phyloP scores from a whole-genome alignment of 2,329 filamentous ascomycete genomes.

The Westerdykella aurantiaca region DNA sequence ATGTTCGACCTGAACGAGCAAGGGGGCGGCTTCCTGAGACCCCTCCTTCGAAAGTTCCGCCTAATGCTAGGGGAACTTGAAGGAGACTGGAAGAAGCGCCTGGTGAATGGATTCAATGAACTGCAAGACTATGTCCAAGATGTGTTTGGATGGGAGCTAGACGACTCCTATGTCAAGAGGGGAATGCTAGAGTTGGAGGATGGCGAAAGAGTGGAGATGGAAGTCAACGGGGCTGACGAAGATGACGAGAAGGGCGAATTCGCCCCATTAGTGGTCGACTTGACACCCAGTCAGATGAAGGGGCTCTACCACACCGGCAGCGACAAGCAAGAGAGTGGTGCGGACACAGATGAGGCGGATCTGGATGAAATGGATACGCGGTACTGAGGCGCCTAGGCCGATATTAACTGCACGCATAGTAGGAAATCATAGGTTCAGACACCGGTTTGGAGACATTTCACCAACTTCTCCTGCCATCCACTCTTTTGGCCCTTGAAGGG shows the following conservation, averaged over 20 bases:
- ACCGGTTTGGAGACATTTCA: no score
- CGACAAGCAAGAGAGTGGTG: slow-evolving; percentile 18
- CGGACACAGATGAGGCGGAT: slow-evolving; percentile 36
- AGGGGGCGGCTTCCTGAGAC: slow-evolving; percentile 48
- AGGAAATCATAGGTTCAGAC: slow-evolving; percentile 1
- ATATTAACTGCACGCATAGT: no score
- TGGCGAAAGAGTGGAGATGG: slow-evolving; percentile 57
- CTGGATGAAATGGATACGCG: slow-evolving; percentile 37
- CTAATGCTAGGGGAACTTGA: slow-evolving; percentile 46
- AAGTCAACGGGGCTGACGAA: slow-evolving; percentile 49
- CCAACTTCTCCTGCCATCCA: no score
- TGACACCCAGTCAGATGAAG: slow-evolving; percentile 41
- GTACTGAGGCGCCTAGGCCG: slow-evolving; percentile 17
- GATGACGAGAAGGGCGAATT: slow-evolving; percentile 61
- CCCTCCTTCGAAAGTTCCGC: slow-evolving; percentile 50
- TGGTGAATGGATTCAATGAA: slow-evolving; percentile 51
- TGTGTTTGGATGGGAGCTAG: slow-evolving; percentile 55
- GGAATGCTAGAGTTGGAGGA: slow-evolving; percentile 59
- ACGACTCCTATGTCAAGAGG: slow-evolving; percentile 48
- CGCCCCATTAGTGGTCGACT: slow-evolving; percentile 56
- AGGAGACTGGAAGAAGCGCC: slow-evolving; percentile 37
- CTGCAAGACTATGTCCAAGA: slow-evolving; percentile 51
- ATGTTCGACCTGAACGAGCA: slow-evolving; percentile 55
- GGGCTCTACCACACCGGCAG: slow-evolving; percentile 23
- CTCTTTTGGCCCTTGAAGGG: no score